These are phyloP conservation scores for Arachis monticola DNA, from an alignment of 331 rosid genomes.

Conservation along the genomic window DNA sequence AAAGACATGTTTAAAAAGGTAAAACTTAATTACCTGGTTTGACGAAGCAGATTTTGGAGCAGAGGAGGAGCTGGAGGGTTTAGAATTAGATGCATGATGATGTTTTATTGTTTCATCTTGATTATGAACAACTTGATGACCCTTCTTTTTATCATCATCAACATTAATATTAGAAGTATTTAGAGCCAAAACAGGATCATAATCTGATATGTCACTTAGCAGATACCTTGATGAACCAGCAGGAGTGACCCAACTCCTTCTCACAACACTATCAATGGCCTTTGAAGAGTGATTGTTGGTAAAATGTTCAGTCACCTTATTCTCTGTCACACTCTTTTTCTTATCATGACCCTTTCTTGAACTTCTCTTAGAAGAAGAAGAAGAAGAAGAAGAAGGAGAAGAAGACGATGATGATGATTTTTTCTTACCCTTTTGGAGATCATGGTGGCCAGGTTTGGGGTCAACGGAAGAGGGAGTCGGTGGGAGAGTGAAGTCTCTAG, in stretches of 20 bases:
- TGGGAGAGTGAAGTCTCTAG: slow-evolving; percentile 51
- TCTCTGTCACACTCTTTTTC: slow-evolving; percentile 45
- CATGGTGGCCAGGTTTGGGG: slow-evolving; percentile 56
- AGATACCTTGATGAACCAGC: slow-evolving; percentile 81
- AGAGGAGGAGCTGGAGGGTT: slow-evolving; percentile 51
- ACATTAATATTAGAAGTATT: slow-evolving; percentile 10
- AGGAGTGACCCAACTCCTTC: slow-evolving; percentile 65
- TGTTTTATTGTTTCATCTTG: slow-evolving; percentile 35
- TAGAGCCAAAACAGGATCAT: slow-evolving; percentile 49
- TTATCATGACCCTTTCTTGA: slow-evolving; percentile 41
- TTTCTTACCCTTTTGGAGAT: slow-evolving; percentile 56
- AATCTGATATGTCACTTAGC: slow-evolving; percentile 55
- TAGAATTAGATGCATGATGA: slow-evolving; percentile 38
- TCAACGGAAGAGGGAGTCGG: slow-evolving; percentile 57
- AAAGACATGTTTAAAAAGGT: not conserved
- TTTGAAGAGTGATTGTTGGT: slow-evolving; percentile 55
- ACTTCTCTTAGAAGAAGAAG: slow-evolving; percentile 43
- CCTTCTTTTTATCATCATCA: slow-evolving; percentile 48
- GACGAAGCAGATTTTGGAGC: slow-evolving; percentile 48
- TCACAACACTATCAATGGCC: slow-evolving; percentile 51
- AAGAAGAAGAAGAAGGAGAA: slow-evolving; percentile 13
- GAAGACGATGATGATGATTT: slow-evolving; percentile 32
- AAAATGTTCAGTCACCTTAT: slow-evolving; percentile 38
- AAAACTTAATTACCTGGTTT: slow-evolving; percentile 62
- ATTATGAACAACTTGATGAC: slow-evolving; percentile 17